Evolutionary conservation across 768 basidiomycete genomes (phyloP).

Genomic region (Tulasnella calospora): DNA sequence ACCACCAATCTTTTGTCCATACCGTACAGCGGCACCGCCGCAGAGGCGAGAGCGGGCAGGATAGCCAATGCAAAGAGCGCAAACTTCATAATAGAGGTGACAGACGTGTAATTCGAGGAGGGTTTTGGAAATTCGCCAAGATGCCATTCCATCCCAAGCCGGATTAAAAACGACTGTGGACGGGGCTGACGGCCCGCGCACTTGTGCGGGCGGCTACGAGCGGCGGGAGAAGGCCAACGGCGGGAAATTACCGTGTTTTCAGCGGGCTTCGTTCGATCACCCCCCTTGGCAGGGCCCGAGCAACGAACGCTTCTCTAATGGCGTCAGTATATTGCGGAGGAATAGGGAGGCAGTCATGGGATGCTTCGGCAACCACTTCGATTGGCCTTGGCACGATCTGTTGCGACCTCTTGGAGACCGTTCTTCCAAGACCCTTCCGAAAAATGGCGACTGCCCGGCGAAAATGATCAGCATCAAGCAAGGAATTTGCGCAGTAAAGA

Average conservation of each 20-base stretch:
- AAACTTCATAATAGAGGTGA: background rate
- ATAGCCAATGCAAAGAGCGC: conserved; percentile 5
- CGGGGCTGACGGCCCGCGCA: background rate
- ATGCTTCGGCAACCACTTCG: background rate
- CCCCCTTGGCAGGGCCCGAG: background rate
- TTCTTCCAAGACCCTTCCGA: background rate
- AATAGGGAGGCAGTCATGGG: background rate
- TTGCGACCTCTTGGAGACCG: background rate
- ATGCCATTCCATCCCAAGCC: background rate
- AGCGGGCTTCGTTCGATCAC: background rate
- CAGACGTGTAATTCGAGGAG: background rate
- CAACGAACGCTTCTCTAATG: background rate
- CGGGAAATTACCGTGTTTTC: background rate
- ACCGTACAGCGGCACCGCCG: background rate
- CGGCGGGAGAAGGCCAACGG: background rate
- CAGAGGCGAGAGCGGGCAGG: background rate
- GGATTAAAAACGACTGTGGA: background rate
- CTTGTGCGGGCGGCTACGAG: background rate
- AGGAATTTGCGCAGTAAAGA: background rate
- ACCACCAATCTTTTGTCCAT: background rate
- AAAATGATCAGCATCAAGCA: background rate
- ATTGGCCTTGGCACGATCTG: background rate
- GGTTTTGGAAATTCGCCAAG: background rate
- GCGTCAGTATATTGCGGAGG: background rate
- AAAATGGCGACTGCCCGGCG: background rate